Evolutionary conservation across 768 basidiomycete species (phyloP).

Genomic region (Hortiboletus flavorubellus): DNA sequence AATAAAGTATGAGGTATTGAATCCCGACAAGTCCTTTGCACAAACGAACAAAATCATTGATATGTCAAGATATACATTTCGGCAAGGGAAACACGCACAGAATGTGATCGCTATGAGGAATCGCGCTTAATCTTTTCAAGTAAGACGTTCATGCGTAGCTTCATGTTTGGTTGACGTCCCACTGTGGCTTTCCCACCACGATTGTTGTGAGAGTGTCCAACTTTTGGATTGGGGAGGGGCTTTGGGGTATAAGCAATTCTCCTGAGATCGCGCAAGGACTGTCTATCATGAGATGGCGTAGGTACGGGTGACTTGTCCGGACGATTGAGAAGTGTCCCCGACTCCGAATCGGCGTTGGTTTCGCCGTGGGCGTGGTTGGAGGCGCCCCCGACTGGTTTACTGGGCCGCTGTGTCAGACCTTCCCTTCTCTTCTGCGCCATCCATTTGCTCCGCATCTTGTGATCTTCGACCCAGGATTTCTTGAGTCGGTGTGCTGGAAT

Average conservation of each 20-base stretch:
- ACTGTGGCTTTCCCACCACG: conserved; percentile 29
- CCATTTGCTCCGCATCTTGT: conserved; percentile 79
- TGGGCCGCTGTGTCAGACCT: conserved; percentile 25
- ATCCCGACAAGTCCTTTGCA: background rate
- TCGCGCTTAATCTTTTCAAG: conserved; percentile 81
- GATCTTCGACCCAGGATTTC: conserved; percentile 71
- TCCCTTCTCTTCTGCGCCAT: conserved; percentile 62
- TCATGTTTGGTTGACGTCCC: conserved; percentile 69
- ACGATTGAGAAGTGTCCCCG: background rate
- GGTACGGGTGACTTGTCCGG: background rate
- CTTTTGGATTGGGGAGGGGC: conserved; percentile 56
- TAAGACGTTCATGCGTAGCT: conserved; percentile 80
- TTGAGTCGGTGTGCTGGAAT: conserved; percentile 74
- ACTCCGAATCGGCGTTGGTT: background rate
- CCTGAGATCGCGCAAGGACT: conserved; percentile 56
- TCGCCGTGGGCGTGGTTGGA: background rate
- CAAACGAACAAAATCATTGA: background rate
- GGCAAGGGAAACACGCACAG: conserved; percentile 1
- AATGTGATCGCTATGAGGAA: conserved; percentile 30
- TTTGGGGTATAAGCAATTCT: conserved; percentile 59
- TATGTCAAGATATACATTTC: background rate
- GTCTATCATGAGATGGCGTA: conserved; percentile 9
- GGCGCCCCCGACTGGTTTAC: background rate
- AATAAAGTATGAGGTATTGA: conserved; percentile 44
- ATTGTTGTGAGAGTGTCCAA: conserved; percentile 26